Percentiles rank a stretch among this genome's conserved stretches.
Conservation (phyloP, 257 asterid species). For the Salvia miltiorrhiza region DNA sequence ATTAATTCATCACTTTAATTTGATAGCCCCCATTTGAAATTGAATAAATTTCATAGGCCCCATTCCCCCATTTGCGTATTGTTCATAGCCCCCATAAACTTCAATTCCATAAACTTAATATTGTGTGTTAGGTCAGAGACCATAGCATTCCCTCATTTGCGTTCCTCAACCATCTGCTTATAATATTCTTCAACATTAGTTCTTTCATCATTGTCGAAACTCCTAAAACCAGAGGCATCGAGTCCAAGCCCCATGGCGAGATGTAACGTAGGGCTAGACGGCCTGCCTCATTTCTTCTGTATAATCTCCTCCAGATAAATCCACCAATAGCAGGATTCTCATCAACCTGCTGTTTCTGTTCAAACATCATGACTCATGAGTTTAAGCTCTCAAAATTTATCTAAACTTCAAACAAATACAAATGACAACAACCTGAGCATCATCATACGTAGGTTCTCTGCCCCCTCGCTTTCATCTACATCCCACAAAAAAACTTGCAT, state of each 20-base stretch:
- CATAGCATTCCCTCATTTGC: too few relatives aligned
- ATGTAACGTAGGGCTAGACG: slow-evolving; percentile 65
- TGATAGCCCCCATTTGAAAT: too few relatives aligned
- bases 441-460: slow-evolving; percentile 28
- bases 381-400: neutral
- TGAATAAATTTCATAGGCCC: too few relatives aligned
- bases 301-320: slow-evolving; percentile 14
- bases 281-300: slow-evolving; percentile 45
- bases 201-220: slow-evolving; percentile 18
- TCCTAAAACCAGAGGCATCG: slow-evolving; percentile 26
- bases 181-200: slow-evolving; percentile 41
- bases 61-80: too few relatives aligned
- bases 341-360: slow-evolving; percentile 37
- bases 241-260: slow-evolving; percentile 78
- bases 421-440: slow-evolving; percentile 40
- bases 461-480: slow-evolving; percentile 51
- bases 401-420: too few relatives aligned
- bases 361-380: neutral
- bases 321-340: slow-evolving; percentile 21
- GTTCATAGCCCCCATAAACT: too few relatives aligned
- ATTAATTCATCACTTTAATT: too few relatives aligned
- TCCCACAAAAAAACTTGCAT: slow-evolving; percentile 84
- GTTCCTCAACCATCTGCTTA: slow-evolving; percentile 58
- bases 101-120: too few relatives aligned
- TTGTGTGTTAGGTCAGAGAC: too few relatives aligned